Base-by-base conservation (phyloP, 352 stramenopile genomes). In the Phytopythium aichiense region DNA sequence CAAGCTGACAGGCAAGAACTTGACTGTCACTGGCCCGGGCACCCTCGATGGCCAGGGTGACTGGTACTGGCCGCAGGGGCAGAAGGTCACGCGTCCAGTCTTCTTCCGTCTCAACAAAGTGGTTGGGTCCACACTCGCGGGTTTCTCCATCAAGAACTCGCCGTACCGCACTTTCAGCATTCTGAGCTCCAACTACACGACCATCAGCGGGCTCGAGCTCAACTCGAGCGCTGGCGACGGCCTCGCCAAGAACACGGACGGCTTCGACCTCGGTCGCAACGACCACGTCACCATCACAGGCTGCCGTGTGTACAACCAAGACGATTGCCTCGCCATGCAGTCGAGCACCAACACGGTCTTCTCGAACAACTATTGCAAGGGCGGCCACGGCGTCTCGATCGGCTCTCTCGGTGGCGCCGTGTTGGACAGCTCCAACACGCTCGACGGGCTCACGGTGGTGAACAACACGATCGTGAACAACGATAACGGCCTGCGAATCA, bases 21-120 rank as follows among this genome's bases (percentile, higher is more conserved):
- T 79, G 33, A 76, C 49, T 15, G 64, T 79, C n/a, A 60, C 64
- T 35, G 72, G 72, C 38, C 51, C 68, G 20, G 72, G 72, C 28
- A 72, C 65, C 13, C 64, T 79, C 9, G 72, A 79, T 20, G 72
- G 72, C 25, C 66, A 79, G 52, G 68, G 72, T 2, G 30, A 54
- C 12, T 74, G 65, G 68, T 79, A 79, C 66, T 79, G 69, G 72
- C 67, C 65, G 42, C 61, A 80, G 48, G 67, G 62, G 12, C 52
- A 67, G 45, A 60, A 42, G 4, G 60, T 64, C 45, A 74, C 60
- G 13, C 62, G 68, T 5, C 72, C 72, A 6, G n/a, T 76, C 23
- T 77, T 79, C 54, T 75, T 80, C 63, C 67, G 69, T 30, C 38
- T 75, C 0, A 54, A 45, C 38, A 37, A 58, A 25, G 54, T 64